Evolutionary conservation across 2,329 filamentous ascomycete species (phyloP), one percentile per base, ranked within the genome.

Genomic region (Alternaria gaisen): DNA sequence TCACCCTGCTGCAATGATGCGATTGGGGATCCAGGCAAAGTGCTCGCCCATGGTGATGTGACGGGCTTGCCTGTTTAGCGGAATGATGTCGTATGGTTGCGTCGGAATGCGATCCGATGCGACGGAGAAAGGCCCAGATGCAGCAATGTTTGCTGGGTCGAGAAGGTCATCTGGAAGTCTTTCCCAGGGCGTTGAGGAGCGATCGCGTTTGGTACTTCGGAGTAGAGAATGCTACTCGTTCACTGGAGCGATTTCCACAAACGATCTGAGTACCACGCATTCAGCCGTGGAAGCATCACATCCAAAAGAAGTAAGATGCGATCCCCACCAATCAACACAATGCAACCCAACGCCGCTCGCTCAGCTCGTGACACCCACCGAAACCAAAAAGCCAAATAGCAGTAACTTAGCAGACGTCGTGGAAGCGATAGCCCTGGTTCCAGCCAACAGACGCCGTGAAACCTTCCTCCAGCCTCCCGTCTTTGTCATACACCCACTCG

Each of bases 341-440:
- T 11, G 20, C 56, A 38, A 46, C 41, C 40, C 52, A 54, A 54
- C 52, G 41, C 46, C 32, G 30, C 40, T 58, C 40, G n/a, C 38
- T 44, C 56, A 43, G 38, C 46, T 51, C 48, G 54, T 58, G 48
- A 53, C 41, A 58, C 50, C 32, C 56, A 28, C 48, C 32, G 34
- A 50, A 52, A 41, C 50, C 34, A 22, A 52, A 52, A 41, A 52
- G 50, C 50, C 34, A 52, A 22, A 52, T 30, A 18, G 16, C 61
- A 61, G 58, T 53, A 53, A 63, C 51, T 30, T 38, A 43, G 52
- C 50, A 38, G 28, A 52, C 10, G 53, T 56, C 14, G 36, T 60
- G 16, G 46, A 53, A 41, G 40, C 51, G 53, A 60, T 61, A 46
- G 64, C 58, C 56, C 46, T 50, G 20, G 53, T 56, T 58, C 63